These are phyloP conservation scores for Casuarina cunninghamiana DNA, from an alignment of 306 rosid species.

Conservation along the genomic window DNA sequence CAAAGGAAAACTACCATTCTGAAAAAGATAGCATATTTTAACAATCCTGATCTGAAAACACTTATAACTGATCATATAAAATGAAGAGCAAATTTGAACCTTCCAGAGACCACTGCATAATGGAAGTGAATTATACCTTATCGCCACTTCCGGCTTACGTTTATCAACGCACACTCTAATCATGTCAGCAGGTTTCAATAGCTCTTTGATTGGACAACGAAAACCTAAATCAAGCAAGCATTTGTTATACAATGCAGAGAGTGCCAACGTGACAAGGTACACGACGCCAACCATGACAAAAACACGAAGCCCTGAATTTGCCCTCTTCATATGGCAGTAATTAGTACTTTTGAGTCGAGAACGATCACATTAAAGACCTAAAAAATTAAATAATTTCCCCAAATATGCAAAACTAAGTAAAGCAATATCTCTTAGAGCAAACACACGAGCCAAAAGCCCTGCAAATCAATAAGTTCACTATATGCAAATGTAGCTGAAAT, in stretches of 20 bases:
- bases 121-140: constrained; percentile 64
- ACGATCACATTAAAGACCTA: background rate
- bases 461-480: background rate
- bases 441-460: background rate
- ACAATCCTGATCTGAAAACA: background rate
- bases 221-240: constrained; percentile 66
- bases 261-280: constrained; percentile 15
- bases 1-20: background rate
- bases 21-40: background rate
- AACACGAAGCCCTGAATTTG: background rate
- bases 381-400: background rate
- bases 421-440: background rate
- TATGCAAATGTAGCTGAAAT: background rate
- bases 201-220: constrained; percentile 56
- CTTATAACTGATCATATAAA: constrained; percentile 5
- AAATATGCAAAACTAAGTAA: background rate
- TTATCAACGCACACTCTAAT: constrained; percentile 60
- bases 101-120: background rate
- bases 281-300: constrained; percentile 2
- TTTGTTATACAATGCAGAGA: constrained; percentile 30
- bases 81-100: constrained; percentile 19
- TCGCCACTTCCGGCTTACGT: constrained; percentile 67
- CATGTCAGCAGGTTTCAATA: constrained; percentile 63
- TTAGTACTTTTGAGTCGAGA: background rate
- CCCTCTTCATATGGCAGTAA: background rate